These are phyloP conservation scores for Cenchrus americanus DNA, from an alignment of 176 grass and related monocot species.

Conservation along the genomic window DNA sequence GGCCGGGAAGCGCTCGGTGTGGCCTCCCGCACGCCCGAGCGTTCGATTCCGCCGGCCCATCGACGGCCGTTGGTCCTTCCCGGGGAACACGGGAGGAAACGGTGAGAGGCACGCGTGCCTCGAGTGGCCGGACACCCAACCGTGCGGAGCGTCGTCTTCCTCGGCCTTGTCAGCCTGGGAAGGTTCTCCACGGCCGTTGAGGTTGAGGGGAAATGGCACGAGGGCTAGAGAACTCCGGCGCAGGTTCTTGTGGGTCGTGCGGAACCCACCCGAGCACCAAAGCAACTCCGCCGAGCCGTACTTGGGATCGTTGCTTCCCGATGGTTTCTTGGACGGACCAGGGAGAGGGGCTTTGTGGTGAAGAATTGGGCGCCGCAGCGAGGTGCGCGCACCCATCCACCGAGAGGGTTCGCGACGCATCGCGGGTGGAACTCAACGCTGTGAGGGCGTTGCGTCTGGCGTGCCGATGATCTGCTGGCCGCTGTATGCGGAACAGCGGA, in stretches of 20 bases:
- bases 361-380: constrained; percentile 78
- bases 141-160: constrained; percentile 68
- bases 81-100: not conserved
- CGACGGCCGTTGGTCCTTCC: not conserved
- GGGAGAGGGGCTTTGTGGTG: constrained; percentile 48
- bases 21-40: not conserved
- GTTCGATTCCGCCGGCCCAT: not conserved
- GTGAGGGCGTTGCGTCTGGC: constrained; percentile 55
- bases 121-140: constrained; percentile 61
- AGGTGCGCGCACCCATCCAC: constrained; percentile 54
- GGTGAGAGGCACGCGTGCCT: constrained; percentile 55
- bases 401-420: constrained; percentile 67
- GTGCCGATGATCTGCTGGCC: constrained; percentile 83
- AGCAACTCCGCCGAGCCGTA: constrained; percentile 28
- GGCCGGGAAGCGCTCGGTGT: not conserved
- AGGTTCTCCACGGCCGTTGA: constrained; percentile 58
- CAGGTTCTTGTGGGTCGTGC: constrained; percentile 67
- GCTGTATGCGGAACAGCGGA: constrained; percentile 73
- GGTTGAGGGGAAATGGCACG: constrained; percentile 60
- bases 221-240: constrained; percentile 60
- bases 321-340: constrained; percentile 67
- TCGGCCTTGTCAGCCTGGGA: constrained; percentile 73
- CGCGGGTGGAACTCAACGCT: constrained; percentile 79
- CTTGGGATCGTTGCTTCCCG: constrained; percentile 43
- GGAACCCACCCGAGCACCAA: constrained; percentile 34